Evolutionary conservation across 1,284 basidiomycete genomes (phyloP), one percentile per base, ranked within the genome.

Genomic region (Trichosporon sp.): DNA sequence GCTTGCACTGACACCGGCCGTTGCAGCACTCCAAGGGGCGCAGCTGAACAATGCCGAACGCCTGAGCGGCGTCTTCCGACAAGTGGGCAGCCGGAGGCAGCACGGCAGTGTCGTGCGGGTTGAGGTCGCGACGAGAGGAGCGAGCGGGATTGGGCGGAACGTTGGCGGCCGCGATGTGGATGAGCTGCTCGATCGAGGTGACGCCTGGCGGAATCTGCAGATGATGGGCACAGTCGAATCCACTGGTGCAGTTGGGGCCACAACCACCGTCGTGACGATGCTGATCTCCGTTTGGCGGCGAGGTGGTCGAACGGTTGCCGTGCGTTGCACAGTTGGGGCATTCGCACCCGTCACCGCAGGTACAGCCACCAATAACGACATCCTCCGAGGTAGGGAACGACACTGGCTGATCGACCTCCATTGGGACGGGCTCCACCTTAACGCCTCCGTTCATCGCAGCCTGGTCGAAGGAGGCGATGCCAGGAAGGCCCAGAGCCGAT

Each of bases 11-110:
- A 64, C 80, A 81, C 52, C 78, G 71, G 16, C 79, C 78, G 37
- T 78, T 78, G 62, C 80, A 81, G 69, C 80, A 81, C 64, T 80
- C 74, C 14, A 81, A 73, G 8, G 77, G 78, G 63, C 73, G 77
- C 32, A 81, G 73, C 64, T 75, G 72, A 13, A 77, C 71, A 25
- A 79, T 60, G 0, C 79, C 80, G 58, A 76, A 66, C 0, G 72
- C 71, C 25, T 73, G 67, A 2, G 74, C 77, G 2, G 71, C 72
- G 4, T 78, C 73, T 13, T 75, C 74, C 56, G 67, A 75, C 63
- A 70, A 34, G 7, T 68, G 56, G 3, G 69, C 75, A 3, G 71
- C 70, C 14, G 73, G 70, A 6, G 79, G 76, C 13, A 78, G 64
- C 9, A 81, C 64, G n/a, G 67, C 33, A 0, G 74, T 77, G 64